Evolutionary conservation across 345 rosid species (phyloP).

Genomic region (Arabis alpina): DNA sequence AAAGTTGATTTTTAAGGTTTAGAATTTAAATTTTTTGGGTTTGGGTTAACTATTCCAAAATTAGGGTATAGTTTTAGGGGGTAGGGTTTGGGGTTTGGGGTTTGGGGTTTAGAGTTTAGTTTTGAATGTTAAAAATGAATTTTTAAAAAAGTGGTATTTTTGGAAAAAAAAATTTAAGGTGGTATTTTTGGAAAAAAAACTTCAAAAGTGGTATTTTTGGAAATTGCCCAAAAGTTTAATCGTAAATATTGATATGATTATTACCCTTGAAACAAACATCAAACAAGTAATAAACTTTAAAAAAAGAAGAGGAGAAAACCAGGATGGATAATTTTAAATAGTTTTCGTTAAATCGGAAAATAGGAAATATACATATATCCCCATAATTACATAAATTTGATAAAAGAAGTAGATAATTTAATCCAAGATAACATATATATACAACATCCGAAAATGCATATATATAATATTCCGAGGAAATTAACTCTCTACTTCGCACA

Average conservation of each 20-base stretch:
- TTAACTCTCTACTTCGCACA: slow-evolving; percentile 39
- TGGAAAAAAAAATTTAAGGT: too few relatives aligned
- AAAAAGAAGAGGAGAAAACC: not conserved
- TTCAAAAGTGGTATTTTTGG: too few relatives aligned
- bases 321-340: not conserved
- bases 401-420: slow-evolving; percentile 32
- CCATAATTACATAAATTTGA: slow-evolving; percentile 36
- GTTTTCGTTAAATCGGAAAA: slow-evolving; percentile 35
- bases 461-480: not conserved
- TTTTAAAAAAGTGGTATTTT: too few relatives aligned
- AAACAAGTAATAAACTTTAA: not conserved
- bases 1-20: too few relatives aligned
- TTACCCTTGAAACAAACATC: not conserved
- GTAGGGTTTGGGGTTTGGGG: too few relatives aligned
- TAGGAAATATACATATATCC: slow-evolving; percentile 46
- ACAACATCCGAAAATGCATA: slow-evolving; percentile 38
- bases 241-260: not conserved
- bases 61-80: too few relatives aligned
- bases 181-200: too few relatives aligned
- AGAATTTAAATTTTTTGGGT: too few relatives aligned
- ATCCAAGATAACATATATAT: slow-evolving; percentile 32
- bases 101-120: too few relatives aligned
- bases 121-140: too few relatives aligned
- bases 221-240: too few relatives aligned
- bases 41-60: too few relatives aligned